These are phyloP conservation scores for Marchantia paleacea DNA, from an alignment of 225 moss, liverwort and hornwort genomes.

Conservation along the genomic window DNA sequence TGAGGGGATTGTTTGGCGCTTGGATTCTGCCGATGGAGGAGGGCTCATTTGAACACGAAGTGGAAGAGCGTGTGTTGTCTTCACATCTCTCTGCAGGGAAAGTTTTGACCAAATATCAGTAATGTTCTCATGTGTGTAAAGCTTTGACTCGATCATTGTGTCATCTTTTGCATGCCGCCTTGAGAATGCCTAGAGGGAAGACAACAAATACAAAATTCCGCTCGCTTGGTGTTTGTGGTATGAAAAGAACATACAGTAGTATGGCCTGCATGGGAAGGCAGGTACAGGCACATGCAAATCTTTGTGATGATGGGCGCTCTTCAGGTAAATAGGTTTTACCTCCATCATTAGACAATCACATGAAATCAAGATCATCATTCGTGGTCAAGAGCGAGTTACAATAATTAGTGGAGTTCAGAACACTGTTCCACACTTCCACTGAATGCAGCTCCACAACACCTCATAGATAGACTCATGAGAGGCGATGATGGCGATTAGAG, in stretches of 20 bases:
- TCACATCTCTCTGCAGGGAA: neutral
- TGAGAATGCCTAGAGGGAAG: neutral
- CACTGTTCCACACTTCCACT: neutral
- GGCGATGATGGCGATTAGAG: neutral
- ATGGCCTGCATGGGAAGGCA: neutral
- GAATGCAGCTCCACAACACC: neutral
- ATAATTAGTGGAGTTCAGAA: neutral
- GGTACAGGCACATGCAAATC: conserved; percentile 8
- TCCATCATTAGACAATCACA: conserved; percentile 16
- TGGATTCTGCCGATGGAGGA: neutral
- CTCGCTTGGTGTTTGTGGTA: neutral
- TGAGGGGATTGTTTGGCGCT: too few species aligned
- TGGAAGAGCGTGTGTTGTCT: neutral
- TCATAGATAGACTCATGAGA: too few species aligned
- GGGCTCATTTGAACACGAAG: neutral
- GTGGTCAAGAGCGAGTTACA: neutral
- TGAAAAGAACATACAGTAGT: neutral
- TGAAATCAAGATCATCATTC: neutral
- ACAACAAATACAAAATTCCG: neutral
- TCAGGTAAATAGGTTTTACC: neutral
- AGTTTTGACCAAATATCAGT: neutral
- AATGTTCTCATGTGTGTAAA: neutral
- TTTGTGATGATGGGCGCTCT: neutral
- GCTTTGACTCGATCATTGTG: neutral
- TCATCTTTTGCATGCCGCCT: neutral